phyloP scores from a whole-genome alignment of 139 green algal species.

The Marvania coccoides region DNA sequence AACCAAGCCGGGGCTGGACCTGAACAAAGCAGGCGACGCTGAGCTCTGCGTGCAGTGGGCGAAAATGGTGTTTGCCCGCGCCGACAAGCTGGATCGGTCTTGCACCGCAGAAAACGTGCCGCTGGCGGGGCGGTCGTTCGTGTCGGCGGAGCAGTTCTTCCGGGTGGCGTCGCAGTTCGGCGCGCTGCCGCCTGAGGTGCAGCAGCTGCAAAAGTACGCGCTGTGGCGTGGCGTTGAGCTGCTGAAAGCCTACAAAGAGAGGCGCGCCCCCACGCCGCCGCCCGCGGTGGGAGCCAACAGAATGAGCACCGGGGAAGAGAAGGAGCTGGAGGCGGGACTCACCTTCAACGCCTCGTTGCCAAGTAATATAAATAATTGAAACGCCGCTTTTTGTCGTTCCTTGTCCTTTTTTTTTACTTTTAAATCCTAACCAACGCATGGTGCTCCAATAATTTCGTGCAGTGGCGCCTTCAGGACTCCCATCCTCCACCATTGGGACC shows the following conservation, averaged over 20 bases:
- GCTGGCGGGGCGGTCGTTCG: conserved; percentile 69
- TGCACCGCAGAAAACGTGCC: conserved; percentile 41
- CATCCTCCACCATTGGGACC: no score
- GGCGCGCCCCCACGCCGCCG: conserved; percentile 46
- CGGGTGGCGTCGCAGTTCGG: conserved; percentile 47
- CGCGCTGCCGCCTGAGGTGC: conserved; percentile 52
- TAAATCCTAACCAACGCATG: no score
- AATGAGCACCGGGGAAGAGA: background rate
- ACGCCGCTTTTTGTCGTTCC: no score
- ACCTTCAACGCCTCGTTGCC: background rate
- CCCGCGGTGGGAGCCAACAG: no score
- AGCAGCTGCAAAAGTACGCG: conserved; percentile 73
- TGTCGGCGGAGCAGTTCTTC: conserved; percentile 40
- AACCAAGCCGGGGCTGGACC: conserved; percentile 39
- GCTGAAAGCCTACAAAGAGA: conserved; percentile 69
- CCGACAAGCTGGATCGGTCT: conserved; percentile 58
- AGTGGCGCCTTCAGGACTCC: no score
- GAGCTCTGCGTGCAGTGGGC: conserved; percentile 64
- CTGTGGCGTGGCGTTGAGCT: conserved; percentile 81
- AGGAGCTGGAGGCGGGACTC: background rate
- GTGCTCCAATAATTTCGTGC: no score
- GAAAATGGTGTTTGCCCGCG: conserved; percentile 58
- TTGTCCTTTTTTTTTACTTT: no score
- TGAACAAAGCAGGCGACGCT: conserved; percentile 26
- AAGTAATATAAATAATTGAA: background rate